Evolutionary conservation across 345 rosid species (phyloP).

Genomic region (Aquilaria yunnanensis): DNA sequence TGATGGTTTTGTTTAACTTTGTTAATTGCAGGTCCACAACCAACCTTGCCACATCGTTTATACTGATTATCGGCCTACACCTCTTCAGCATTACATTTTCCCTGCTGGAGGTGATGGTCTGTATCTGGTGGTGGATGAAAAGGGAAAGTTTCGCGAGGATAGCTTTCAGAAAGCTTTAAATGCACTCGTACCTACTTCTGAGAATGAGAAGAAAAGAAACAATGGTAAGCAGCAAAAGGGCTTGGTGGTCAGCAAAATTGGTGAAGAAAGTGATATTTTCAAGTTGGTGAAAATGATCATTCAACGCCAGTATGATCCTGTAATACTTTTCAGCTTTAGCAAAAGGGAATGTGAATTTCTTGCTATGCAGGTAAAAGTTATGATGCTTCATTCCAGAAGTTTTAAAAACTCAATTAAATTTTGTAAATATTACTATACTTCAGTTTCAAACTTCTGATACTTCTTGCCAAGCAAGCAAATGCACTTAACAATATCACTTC

Average conservation of each 20-base stretch:
- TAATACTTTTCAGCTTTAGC: conserved; percentile 95
- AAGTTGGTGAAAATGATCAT: conserved; percentile 98
- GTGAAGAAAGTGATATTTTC: conserved; percentile 97
- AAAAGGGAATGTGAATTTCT: conserved; percentile 97
- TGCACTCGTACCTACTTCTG: conserved; percentile 71
- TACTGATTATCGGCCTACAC: conserved; percentile 98
- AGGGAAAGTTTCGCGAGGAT: conserved; percentile 85
- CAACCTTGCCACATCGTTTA: conserved; percentile 99
- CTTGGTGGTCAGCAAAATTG: conserved; percentile 56
- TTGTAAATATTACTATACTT: neutral
- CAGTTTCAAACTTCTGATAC: neutral
- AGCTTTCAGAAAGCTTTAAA: conserved; percentile 93
- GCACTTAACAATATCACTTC: no score
- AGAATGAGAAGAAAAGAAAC: conserved; percentile 67
- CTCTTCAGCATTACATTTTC: conserved; percentile 92
- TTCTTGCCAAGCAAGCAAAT: no score
- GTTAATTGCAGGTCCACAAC: conserved; percentile 64
- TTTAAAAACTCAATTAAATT: neutral
- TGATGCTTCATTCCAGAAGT: conserved; percentile 2
- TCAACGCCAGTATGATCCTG: conserved; percentile 94
- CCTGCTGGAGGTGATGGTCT: conserved; percentile 95
- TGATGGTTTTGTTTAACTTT: neutral
- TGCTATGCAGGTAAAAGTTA: conserved; percentile 84
- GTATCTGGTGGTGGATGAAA: conserved; percentile 91
- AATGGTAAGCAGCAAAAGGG: conserved; percentile 75